phyloP scores from a whole-genome alignment of 257 asterid genomes.

The Mitragyna speciosa region DNA sequence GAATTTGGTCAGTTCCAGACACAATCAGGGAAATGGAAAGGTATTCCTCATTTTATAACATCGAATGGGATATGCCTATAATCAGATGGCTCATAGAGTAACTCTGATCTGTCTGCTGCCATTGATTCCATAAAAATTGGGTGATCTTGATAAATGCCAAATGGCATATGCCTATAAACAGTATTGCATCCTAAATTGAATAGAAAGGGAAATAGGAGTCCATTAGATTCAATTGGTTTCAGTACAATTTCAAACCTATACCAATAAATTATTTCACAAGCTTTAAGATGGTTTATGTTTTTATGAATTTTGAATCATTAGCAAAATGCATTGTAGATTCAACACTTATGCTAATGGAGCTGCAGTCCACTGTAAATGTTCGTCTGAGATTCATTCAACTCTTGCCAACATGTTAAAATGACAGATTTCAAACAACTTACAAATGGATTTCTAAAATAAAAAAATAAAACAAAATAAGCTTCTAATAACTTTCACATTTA shows the following conservation, averaged over 20 bases:
- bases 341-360: neutral
- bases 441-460: neutral
- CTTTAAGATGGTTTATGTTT: neutral
- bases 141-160: neutral
- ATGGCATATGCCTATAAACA: neutral
- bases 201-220: neutral
- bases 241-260: neutral
- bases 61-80: neutral
- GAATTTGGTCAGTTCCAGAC: neutral
- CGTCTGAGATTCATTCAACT: neutral
- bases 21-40: neutral
- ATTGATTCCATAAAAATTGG: neutral
- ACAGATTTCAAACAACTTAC: neutral
- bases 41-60: neutral
- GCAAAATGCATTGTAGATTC: neutral
- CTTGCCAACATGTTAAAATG: neutral
- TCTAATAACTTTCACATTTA: neutral
- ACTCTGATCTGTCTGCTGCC: neutral
- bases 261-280: neutral
- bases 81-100: neutral
- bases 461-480: neutral
- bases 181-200: too few species aligned
- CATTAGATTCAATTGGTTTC: neutral
- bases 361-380: neutral
- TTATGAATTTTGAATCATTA: neutral